Evolutionary conservation across 164 flowering plant species (phyloP).

Genomic region (Aristolochia fimbriata): DNA sequence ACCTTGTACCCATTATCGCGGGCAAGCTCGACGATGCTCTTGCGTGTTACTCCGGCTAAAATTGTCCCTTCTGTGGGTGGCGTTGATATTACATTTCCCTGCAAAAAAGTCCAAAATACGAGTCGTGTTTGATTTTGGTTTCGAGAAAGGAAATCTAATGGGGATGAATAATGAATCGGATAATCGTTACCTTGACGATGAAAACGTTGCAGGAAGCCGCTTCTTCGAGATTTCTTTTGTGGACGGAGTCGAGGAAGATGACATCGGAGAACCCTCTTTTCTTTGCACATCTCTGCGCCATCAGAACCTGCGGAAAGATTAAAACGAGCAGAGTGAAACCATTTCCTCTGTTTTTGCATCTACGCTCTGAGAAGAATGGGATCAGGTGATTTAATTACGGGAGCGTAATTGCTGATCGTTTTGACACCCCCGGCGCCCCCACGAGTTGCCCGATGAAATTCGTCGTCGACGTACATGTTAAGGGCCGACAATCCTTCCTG

Average conservation of each 20-base stretch:
- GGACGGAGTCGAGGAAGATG: constrained; percentile 46
- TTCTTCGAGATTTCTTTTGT: constrained; percentile 51
- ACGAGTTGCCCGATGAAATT: constrained; percentile 60
- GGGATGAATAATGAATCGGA: too few relatives aligned
- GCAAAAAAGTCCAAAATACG: neutral
- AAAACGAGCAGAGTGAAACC: neutral
- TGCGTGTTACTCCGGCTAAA: constrained; percentile 71
- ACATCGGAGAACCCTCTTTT: constrained; percentile 61
- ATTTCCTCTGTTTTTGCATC: too few relatives aligned
- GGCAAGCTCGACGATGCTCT: constrained; percentile 73
- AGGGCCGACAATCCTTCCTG: constrained; percentile 70
- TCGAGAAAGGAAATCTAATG: too few relatives aligned
- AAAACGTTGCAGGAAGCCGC: constrained; percentile 63
- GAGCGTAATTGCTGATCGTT: constrained; percentile 63
- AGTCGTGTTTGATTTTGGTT: too few relatives aligned
- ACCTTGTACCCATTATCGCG: constrained; percentile 62
- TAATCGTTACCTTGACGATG: constrained; percentile 45
- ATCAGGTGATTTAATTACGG: constrained; percentile 31
- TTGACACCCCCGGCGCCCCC: constrained; percentile 90
- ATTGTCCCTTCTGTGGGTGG: constrained; percentile 71
- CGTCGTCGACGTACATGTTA: constrained; percentile 63
- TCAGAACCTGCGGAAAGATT: constrained; percentile 31
- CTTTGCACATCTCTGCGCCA: constrained; percentile 40
- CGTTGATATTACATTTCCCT: constrained; percentile 64
- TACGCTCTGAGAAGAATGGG: too few relatives aligned